Base-by-base conservation (phyloP, 2,329 filamentous ascomycete species). In the Gnomoniopsis smithogilvyi region DNA sequence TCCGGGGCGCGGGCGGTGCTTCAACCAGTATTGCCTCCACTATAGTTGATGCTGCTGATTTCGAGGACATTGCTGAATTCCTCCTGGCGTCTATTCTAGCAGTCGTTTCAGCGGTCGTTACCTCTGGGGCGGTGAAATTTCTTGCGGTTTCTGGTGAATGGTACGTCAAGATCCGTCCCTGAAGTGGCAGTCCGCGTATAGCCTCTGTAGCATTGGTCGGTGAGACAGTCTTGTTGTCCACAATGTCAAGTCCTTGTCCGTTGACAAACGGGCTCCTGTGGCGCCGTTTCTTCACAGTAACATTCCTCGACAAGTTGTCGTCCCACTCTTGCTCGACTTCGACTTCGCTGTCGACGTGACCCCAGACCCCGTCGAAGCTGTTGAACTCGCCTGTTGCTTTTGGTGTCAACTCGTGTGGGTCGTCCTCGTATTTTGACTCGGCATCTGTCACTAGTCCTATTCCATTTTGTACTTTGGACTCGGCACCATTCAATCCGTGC, bases 341-440 rank as follows among this genome's bases (percentile, higher is more conserved):
- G 34, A 79, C 77, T 63, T 83, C 78, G 64, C 69, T 75, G 33
- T 71, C 69, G 34, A 76, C 74, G 53, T 30, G 26, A 30, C 70
- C 74, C 83, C 83, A 88, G 68, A 83, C 80, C 46, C 83, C 84
- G 66, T 88, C 85, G 69, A 85, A 85, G 56, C 76, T 75, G 61
- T 75, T 72, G 64, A 84, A 84, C 51, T 82, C 79, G 61, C 76
- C 72, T 63, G 73, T 76, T n/a, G 72, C 74, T 63, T 66, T 74
- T 26, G 76, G 77, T 10, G 76, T 78, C 53, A 72, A 67, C 63
- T 69, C 72, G 11, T 75, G 72, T 30, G 75, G 67, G 63, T 70
- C 73, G 14, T 75, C 72, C 34, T 74, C 73, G 7, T 71, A 67
- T 47, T 75, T 74, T 21, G 76, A 72, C 45, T 74, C 74, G 2